phyloP scores from a whole-genome alignment of 192 early-diverging fungal species.

The Glomus cerebriforme region DNA sequence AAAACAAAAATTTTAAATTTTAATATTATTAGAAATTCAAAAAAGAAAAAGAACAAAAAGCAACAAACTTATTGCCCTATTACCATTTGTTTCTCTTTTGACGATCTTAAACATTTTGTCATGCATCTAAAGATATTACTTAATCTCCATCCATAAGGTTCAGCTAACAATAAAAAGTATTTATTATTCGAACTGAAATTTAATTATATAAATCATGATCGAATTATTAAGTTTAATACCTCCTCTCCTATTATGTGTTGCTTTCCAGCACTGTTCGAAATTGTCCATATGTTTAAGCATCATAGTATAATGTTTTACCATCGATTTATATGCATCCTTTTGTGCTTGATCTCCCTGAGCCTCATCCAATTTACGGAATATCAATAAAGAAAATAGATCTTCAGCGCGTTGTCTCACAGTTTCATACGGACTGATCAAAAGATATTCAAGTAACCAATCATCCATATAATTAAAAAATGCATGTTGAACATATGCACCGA shows the following conservation, averaged over 20 bases:
- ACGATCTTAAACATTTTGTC: conserved; percentile 21
- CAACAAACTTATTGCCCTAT: not conserved
- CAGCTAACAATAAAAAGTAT: not conserved
- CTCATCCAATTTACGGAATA: conserved; percentile 15
- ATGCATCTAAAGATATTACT: conserved; percentile 24
- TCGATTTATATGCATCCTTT: not conserved
- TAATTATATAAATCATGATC: not conserved
- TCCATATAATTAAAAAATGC: not conserved
- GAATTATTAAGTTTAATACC: conserved; percentile 1
- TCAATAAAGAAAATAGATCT: conserved; percentile 14
- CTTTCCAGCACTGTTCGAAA: conserved; percentile 7
- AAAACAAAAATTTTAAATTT: not conserved
- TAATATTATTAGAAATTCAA: not conserved
- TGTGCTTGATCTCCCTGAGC: not conserved
- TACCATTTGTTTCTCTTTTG: conserved; percentile 21
- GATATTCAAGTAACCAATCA: conserved; percentile 18
- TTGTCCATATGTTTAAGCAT: conserved; percentile 18
- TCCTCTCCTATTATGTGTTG: conserved; percentile 12
- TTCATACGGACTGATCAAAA: conserved; percentile 21
- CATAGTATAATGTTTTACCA: conserved; percentile 1
- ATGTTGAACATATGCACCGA: conserved; percentile 9
- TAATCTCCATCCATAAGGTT: conserved; percentile 26
- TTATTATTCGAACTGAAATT: not conserved
- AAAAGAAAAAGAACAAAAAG: not conserved
- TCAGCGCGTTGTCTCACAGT: conserved; percentile 19